Percentiles rank a stretch among this genome's conserved stretches.
Conservation (phyloP, 2,329 filamentous ascomycete species). For the Lachnellula arida region DNA sequence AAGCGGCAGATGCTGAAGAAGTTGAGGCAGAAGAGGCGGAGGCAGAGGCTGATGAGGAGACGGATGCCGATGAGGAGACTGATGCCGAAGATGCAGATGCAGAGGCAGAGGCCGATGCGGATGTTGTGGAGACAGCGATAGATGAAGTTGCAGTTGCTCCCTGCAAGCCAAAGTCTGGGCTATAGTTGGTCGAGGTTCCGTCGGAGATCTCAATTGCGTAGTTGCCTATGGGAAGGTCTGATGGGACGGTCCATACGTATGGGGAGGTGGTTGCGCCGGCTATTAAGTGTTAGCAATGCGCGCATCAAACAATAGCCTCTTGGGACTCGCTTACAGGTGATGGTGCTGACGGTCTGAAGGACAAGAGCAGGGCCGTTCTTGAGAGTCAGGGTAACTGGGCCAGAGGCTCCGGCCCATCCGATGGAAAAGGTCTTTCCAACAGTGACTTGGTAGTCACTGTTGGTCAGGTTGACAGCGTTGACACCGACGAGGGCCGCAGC, state of each 20-base stretch:
- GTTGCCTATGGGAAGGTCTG: constrained; percentile 8
- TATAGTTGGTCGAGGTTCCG: constrained; percentile 22
- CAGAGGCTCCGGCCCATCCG: constrained; percentile 24
- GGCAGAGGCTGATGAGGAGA: constrained; percentile 1
- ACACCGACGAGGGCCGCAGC: constrained; percentile 18
- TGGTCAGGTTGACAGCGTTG: constrained; percentile 13
- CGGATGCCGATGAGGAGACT: not conserved
- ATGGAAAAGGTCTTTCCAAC: constrained; percentile 23
- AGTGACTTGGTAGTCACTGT: constrained; percentile 7
- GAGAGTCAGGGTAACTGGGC: constrained; percentile 26
- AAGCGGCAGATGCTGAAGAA: constrained; percentile 9
- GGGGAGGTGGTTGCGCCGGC: constrained; percentile 21
- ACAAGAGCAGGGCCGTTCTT: constrained; percentile 24
- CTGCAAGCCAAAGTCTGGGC: not conserved
- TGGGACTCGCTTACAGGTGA: constrained; percentile 23
- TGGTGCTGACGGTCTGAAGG: constrained; percentile 22
- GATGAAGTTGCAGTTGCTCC: not conserved
- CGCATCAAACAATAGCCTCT: not conserved
- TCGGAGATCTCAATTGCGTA: constrained; percentile 29
- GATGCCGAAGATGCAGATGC: not conserved
- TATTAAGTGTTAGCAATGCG: constrained; percentile 6
- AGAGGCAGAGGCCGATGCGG: constrained; percentile 10
- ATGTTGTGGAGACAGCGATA: constrained; percentile 14
- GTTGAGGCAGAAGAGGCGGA: constrained; percentile 5
- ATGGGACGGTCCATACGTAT: constrained; percentile 22